Percentiles rank a stretch among this genome's conserved stretches.
These are phyloP conservation scores for Amoebophrya sp. DNA, from an alignment of 169 alveolate genomes.

Conservation along the genomic window DNA sequence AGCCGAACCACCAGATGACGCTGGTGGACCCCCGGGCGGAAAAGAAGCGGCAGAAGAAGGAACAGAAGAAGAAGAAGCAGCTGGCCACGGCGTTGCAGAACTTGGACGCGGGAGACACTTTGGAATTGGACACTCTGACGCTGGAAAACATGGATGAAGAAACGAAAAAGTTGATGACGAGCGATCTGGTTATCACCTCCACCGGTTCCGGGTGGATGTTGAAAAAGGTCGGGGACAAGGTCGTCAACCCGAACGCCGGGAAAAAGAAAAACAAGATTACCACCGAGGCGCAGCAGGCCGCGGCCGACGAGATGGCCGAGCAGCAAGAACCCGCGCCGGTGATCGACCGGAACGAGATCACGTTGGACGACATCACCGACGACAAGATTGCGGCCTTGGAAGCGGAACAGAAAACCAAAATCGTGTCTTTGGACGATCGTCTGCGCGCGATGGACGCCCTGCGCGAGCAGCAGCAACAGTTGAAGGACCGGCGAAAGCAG, in stretches of 20 bases:
- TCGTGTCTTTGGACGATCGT: not conserved
- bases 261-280: not conserved
- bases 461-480: not conserved
- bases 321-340: not conserved
- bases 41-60: not conserved
- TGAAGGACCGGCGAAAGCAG: not conserved
- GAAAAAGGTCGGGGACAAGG: not conserved
- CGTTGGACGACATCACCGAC: constrained; percentile 6
- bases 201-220: not conserved
- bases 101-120: not conserved
- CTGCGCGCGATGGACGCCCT: not conserved
- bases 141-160: not conserved
- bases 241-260: not conserved
- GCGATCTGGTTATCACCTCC: not conserved
- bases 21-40: too few species aligned
- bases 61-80: not conserved
- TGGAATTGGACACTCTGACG: not conserved
- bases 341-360: not conserved
- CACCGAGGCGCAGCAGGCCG: not conserved
- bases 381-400: not conserved
- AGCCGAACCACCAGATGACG: too few species aligned
- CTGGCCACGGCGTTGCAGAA: not conserved
- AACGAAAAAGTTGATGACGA: not conserved
- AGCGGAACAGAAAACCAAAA: not conserved
- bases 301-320: not conserved